These are phyloP conservation scores for Nicotiana sylvestris DNA, from an alignment of 257 asterid species.

Conservation along the genomic window DNA sequence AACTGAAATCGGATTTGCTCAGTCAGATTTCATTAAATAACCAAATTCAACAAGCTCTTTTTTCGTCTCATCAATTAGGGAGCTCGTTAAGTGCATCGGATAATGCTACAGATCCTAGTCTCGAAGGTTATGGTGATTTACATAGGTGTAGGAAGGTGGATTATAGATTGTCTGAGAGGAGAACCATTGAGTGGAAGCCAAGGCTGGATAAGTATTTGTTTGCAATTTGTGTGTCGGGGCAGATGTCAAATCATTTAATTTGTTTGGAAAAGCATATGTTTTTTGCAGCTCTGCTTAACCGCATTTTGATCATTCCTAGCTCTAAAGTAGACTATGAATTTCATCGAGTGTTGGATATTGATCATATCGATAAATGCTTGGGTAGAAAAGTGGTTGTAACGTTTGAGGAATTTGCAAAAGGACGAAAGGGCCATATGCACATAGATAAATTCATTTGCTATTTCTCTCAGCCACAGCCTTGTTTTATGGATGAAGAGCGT, in stretches of 20 bases:
- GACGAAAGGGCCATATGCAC: conserved; percentile 56
- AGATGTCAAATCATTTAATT: conserved; percentile 94
- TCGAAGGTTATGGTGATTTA: conserved; percentile 29
- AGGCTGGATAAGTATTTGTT: conserved; percentile 67
- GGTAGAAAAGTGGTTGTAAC: conserved; percentile 78
- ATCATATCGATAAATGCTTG: conserved; percentile 72
- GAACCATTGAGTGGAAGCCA: conserved; percentile 82
- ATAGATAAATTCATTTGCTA: conserved; percentile 76
- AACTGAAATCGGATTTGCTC: conserved; percentile 50
- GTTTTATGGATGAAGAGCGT: conserved; percentile 81
- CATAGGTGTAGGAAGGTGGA: conserved; percentile 60
- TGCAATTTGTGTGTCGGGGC: conserved; percentile 87
- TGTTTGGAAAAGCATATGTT: conserved; percentile 97
- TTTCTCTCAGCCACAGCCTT: conserved; percentile 80
- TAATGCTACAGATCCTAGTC: conserved; percentile 44
- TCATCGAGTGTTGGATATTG: conserved; percentile 69
- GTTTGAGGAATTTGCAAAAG: conserved; percentile 74
- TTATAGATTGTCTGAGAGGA: conserved; percentile 55
- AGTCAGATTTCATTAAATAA: conserved; percentile 68
- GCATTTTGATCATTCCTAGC: conserved; percentile 83
- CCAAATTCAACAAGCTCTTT: conserved; percentile 59
- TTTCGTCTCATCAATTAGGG: conserved; percentile 59
- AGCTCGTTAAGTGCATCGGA: conserved; percentile 27
- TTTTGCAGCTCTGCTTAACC: conserved; percentile 79
- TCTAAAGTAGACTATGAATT: conserved; percentile 82